phyloP scores from a whole-genome alignment of 2,329 filamentous ascomycete genomes.

The Thyridium curvatum region DNA sequence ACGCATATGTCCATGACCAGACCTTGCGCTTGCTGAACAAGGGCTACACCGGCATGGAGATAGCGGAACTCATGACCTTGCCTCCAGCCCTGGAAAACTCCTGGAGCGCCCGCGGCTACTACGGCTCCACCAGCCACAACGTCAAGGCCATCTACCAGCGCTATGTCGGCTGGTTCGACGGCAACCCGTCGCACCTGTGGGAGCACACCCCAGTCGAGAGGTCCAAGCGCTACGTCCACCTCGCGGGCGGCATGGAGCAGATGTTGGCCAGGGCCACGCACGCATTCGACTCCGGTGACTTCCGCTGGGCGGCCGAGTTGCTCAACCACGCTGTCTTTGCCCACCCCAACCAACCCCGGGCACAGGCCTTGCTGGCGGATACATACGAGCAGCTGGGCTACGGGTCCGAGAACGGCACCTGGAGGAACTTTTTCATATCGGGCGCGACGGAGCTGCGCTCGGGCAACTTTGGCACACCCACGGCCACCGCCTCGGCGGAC shows the following conservation, averaged over 20 bases:
- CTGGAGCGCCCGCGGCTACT: slow-evolving; percentile 26
- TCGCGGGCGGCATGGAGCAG: slow-evolving; percentile 24
- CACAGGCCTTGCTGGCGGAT: slow-evolving; percentile 16
- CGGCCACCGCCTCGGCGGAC: no score
- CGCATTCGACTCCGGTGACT: slow-evolving; percentile 21
- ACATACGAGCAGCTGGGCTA: slow-evolving; percentile 26
- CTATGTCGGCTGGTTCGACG: slow-evolving; percentile 19
- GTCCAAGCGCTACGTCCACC: slow-evolving; percentile 25
- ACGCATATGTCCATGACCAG: slow-evolving; percentile 31
- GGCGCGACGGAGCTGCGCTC: slow-evolving; percentile 18
- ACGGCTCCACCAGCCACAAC: slow-evolving; percentile 29
- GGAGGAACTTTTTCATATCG: slow-evolving; percentile 31
- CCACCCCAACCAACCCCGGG: slow-evolving; percentile 12
- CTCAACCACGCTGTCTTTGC: slow-evolving; percentile 25
- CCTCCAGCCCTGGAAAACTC: slow-evolving; percentile 21
- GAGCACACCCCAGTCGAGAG: slow-evolving; percentile 24
- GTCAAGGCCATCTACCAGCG: slow-evolving; percentile 28
- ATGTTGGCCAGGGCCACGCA: slow-evolving; percentile 20
- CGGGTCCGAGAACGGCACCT: slow-evolving; percentile 29
- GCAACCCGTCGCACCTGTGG: slow-evolving; percentile 24
- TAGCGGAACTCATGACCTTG: slow-evolving; percentile 27
- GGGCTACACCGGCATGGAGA: slow-evolving; percentile 28
- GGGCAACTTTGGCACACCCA: no score
- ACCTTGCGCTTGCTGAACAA: slow-evolving; percentile 29
- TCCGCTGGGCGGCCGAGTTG: slow-evolving; percentile 30